Conservation (phyloP, 108 stramenopile genomes). For the Nannochloropsis granulata region DNA sequence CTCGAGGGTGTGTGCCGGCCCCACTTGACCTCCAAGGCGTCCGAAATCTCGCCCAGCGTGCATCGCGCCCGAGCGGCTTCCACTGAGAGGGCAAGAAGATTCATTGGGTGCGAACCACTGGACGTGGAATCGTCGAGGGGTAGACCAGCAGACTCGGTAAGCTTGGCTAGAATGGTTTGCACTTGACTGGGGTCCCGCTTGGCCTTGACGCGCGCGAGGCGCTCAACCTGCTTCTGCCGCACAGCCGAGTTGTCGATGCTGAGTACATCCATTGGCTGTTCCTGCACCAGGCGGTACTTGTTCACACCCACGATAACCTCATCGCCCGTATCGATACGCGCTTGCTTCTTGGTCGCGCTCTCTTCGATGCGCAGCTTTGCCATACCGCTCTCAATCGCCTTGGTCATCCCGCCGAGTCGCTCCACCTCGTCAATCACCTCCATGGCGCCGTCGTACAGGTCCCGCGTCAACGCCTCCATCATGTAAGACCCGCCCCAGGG, state of each 20-base stretch:
- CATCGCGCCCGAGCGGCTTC: conserved; percentile 72
- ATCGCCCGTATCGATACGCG: conserved; percentile 58
- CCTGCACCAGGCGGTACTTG: conserved; percentile 64
- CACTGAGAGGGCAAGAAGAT: conserved; percentile 75
- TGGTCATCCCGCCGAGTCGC: conserved; percentile 86
- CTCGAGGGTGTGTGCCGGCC: conserved; percentile 74
- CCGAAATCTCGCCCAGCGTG: conserved; percentile 90
- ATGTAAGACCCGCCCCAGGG: conserved; percentile 89
- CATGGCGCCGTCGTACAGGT: conserved; percentile 67
- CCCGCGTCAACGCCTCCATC: conserved; percentile 91
- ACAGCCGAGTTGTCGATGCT: conserved; percentile 77
- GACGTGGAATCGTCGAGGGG: conserved; percentile 49
- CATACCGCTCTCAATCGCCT: conserved; percentile 78
- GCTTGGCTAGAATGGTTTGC: conserved; percentile 44
- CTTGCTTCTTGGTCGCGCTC: conserved; percentile 76
- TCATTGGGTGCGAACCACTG: conserved; percentile 57
- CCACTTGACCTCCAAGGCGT: conserved; percentile 83
- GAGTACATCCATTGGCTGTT: conserved; percentile 52
- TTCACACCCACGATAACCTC: conserved; percentile 94
- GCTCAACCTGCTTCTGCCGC: conserved; percentile 51
- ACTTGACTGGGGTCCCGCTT: conserved; percentile 51
- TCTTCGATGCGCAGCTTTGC: conserved; percentile 93
- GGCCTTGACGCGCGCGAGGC: conserved; percentile 51
- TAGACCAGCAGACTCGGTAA: conserved; percentile 55
- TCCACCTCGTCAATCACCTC: conserved; percentile 77